Evolutionary conservation across 1,139 yeast genomes (phyloP).

Genomic region (Schizosaccharomyces versatilis): DNA sequence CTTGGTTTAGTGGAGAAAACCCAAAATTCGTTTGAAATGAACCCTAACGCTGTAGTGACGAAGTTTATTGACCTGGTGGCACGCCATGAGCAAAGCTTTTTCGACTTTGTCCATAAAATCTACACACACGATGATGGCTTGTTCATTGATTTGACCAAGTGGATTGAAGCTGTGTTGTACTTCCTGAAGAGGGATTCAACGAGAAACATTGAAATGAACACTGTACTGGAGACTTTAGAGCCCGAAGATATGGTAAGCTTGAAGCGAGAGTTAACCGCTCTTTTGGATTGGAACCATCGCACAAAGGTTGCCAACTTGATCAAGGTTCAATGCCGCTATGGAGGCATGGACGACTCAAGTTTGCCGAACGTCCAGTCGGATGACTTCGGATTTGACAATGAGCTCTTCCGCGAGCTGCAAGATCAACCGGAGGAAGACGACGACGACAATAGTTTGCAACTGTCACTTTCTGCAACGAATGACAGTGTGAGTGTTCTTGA

Average conservation of each 20-base stretch:
- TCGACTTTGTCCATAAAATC: constrained; percentile 53
- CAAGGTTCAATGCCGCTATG: constrained; percentile 18
- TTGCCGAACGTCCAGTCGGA: constrained; percentile 30
- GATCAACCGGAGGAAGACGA: constrained; percentile 12
- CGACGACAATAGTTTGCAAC: constrained; percentile 6
- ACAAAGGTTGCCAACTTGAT: constrained; percentile 21
- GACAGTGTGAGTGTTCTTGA: constrained; percentile 5
- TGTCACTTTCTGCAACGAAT: constrained; percentile 9
- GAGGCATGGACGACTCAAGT: constrained; percentile 17
- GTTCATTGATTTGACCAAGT: constrained; percentile 44
- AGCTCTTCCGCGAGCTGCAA: constrained; percentile 36
- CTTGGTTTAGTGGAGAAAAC: constrained; percentile 30
- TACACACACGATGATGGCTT: constrained; percentile 55
- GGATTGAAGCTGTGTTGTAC: constrained; percentile 46
- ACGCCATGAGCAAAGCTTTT: constrained; percentile 47
- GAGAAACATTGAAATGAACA: constrained; percentile 19
- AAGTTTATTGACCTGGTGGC: constrained; percentile 41
- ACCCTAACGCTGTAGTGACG: constrained; percentile 37
- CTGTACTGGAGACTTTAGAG: constrained; percentile 18
- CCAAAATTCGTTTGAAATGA: constrained; percentile 25
- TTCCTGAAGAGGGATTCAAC: constrained; percentile 34
- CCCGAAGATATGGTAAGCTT: constrained; percentile 23
- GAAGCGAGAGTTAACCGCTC: constrained; percentile 23
- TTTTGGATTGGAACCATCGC: constrained; percentile 25
- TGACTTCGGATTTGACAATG: constrained; percentile 37